Conservation (phyloP, 2,329 filamentous ascomycete species). For the Calonectria pseudoreteaudii region DNA sequence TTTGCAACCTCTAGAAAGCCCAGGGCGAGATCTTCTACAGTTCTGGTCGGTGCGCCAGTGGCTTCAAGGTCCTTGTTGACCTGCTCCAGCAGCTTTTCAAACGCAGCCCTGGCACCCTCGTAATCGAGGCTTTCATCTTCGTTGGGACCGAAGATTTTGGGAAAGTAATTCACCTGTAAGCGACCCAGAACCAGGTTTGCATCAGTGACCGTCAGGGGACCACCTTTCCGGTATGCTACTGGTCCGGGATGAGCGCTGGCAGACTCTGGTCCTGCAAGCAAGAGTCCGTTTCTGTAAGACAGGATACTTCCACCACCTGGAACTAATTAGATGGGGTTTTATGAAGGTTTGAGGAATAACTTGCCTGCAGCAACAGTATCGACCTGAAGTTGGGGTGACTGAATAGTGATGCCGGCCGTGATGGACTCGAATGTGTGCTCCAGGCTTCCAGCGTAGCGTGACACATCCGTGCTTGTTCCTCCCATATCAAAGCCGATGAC, state of each 20-base stretch:
- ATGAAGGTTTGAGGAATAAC: not conserved
- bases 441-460: conserved; percentile 66
- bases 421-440: conserved; percentile 76
- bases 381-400: conserved; percentile 83
- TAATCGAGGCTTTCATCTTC: conserved; percentile 67
- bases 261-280: conserved; percentile 79
- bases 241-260: conserved; percentile 78
- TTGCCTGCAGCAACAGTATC: conserved; percentile 63
- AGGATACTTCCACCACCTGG: conserved; percentile 78
- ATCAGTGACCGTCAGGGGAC: conserved; percentile 78
- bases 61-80: conserved; percentile 53
- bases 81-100: conserved; percentile 53
- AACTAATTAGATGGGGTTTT: conserved; percentile 60
- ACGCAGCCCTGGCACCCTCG: conserved; percentile 53
- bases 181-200: conserved; percentile 77
- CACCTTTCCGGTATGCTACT: conserved; percentile 78
- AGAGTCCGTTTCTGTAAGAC: conserved; percentile 78
- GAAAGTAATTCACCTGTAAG: conserved; percentile 72
- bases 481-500: conserved; percentile 81
- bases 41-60: conserved; percentile 42
- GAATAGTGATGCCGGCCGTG: conserved; percentile 81
- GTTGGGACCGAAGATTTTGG: conserved; percentile 77
- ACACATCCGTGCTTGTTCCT: conserved; percentile 81
- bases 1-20: conserved; percentile 51
- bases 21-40: conserved; percentile 49